Conservation (phyloP, 2,329 filamentous ascomycete genomes). For the Phialophora expanda region DNA sequence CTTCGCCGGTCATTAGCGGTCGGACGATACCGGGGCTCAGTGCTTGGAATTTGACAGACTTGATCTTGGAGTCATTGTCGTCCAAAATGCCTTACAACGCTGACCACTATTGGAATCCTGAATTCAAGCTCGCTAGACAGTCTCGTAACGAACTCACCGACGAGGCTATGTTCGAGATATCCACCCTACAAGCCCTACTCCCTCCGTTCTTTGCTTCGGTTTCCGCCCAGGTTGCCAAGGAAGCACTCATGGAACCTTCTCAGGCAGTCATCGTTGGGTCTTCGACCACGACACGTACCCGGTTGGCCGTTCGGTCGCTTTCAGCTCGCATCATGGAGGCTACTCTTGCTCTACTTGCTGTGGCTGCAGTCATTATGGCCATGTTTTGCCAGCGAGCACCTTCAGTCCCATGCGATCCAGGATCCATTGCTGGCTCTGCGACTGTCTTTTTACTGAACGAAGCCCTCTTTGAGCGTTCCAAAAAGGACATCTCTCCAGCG, state of each 20-base stretch:
- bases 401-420: slow-evolving; percentile 1
- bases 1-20: not conserved
- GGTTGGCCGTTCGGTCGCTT: not conserved
- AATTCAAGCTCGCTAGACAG: not conserved
- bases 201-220: not conserved
- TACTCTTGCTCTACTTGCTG: not conserved
- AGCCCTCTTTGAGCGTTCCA: not conserved
- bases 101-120: not conserved
- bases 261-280: not conserved
- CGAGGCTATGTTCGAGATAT: not conserved
- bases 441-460: not conserved
- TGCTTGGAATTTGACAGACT: slow-evolving; percentile 1
- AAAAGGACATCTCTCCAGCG: not conserved
- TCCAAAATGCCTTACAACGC: not conserved
- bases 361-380: not conserved
- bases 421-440: not conserved
- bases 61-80: not conserved
- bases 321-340: slow-evolving; percentile 6
- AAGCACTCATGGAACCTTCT: not conserved
- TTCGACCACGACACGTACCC: not conserved
- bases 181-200: not conserved
- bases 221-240: slow-evolving; percentile 1
- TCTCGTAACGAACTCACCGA: not conserved
- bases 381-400: not conserved
- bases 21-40: not conserved